phyloP scores from a whole-genome alignment of 148 eudicot genomes.

The Selenicereus undatus region DNA sequence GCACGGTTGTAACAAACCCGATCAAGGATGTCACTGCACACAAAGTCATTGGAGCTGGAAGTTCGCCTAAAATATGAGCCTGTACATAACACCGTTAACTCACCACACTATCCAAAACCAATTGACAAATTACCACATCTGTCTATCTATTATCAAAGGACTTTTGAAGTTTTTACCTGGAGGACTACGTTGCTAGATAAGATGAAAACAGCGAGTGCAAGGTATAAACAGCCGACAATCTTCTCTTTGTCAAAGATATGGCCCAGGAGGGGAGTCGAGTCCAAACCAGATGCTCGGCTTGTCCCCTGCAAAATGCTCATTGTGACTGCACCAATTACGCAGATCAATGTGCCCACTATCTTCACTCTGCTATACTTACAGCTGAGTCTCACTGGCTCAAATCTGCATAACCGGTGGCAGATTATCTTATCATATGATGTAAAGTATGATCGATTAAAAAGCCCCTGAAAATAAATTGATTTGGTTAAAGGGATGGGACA shows the following conservation, averaged over 20 bases:
- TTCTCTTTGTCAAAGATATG: slow-evolving; percentile 29
- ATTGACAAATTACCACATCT: background rate
- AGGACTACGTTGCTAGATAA: slow-evolving; percentile 53
- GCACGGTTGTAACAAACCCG: slow-evolving; percentile 45
- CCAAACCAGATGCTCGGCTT: background rate
- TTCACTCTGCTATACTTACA: slow-evolving; percentile 60
- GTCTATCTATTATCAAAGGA: background rate
- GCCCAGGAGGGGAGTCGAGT: background rate
- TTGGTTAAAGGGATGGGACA: background rate
- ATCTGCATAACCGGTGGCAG: slow-evolving; percentile 29
- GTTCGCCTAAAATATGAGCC: slow-evolving; percentile 54
- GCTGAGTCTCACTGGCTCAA: slow-evolving; percentile 47
- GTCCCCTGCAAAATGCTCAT: slow-evolving; percentile 60
- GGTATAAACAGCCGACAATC: slow-evolving; percentile 54
- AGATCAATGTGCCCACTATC: slow-evolving; percentile 56
- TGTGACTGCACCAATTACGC: slow-evolving; percentile 59
- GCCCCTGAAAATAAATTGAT: too few relatives aligned
- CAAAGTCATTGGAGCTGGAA: slow-evolving; percentile 64
- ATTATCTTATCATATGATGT: background rate
- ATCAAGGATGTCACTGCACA: slow-evolving; percentile 61
- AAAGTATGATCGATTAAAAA: too few relatives aligned
- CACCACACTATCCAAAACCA: background rate
- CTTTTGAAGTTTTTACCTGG: slow-evolving; percentile 37
- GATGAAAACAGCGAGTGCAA: slow-evolving; percentile 48
- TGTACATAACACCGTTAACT: slow-evolving; percentile 12